Evolutionary conservation across 2,329 filamentous ascomycete species (phyloP), one percentile per base, ranked within the genome.

Genomic region (Colletotrichum kahawae): DNA sequence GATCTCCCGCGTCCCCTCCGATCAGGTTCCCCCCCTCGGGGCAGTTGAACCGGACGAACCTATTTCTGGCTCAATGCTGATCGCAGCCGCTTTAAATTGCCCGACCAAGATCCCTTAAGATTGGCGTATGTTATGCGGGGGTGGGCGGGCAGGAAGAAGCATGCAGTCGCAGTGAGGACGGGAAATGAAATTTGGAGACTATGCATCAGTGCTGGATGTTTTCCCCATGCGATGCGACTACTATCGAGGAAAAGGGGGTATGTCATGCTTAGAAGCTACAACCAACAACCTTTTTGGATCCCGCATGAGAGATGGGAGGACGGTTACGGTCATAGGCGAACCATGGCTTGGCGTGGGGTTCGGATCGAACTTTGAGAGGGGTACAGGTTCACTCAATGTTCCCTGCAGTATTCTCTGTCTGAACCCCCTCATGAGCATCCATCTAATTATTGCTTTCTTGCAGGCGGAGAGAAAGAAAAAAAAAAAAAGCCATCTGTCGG

Each of bases 1-100:
- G 70, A 70, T 74, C 64, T 74, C 36, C 70, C 74, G 70, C n/a
- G 38, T 27, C 24, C 38, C 38, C 9, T 59, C 21, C 34, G 63
- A 75, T 75, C 69, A 56, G 12, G 48, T 24, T 51, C 38, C 9
- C 38, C n/a, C 38, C 27, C 38, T 34, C 56, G 48, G 48, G 70
- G 57, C 64, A 31, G 63, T 48, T 43, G 64, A 70, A 9, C 73
- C 48, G 63, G 64, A 48, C 33, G 24, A 76, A 66, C 38, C 66
- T 70, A 76, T 70, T 74, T 76, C 57, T 65, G 54, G 70, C 64
- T n/a, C 38, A 62, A 74, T 76, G 74, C 74, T 62, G 70, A 76
- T 76, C 74, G 57, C 59, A 65, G 51, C 74, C 65, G 59, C 59
- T 72, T 75, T 72, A 51, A 72, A 72, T 64, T 59, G 62, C 72